Percentiles rank a stretch among this genome's conserved stretches.
Evolutionary conservation across 257 asterid genomes (phyloP).

Genomic region (Eustoma russellianum): DNA sequence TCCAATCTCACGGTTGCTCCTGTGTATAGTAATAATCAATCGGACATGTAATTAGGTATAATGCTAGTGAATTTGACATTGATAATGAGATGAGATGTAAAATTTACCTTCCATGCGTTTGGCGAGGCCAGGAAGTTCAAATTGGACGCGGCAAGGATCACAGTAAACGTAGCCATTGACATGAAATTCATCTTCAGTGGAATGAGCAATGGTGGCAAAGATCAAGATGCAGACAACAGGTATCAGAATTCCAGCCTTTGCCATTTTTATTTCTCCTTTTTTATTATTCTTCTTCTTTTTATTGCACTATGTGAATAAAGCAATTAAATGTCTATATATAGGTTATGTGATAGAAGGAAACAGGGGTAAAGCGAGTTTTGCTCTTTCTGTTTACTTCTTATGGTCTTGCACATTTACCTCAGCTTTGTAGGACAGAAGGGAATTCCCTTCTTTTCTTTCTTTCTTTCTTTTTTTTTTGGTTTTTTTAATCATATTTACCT

Average conservation of each 20-base stretch:
- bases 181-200: conserved; percentile 8
- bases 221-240: conserved; percentile 10
- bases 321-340: too few relatives aligned
- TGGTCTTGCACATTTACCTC: too few relatives aligned
- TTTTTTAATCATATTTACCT: too few relatives aligned
- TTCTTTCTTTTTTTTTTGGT: too few relatives aligned
- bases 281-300: neutral
- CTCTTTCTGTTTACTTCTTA: too few relatives aligned
- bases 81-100: too few relatives aligned
- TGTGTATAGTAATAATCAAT: neutral
- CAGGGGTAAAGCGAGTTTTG: too few relatives aligned
- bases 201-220: conserved; percentile 13
- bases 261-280: conserved; percentile 14
- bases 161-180: conserved; percentile 29
- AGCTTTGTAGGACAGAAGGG: too few relatives aligned
- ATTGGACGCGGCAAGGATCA: conserved; percentile 31
- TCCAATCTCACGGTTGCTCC: conserved; percentile 27
- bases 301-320: neutral
- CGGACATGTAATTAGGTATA: too few relatives aligned
- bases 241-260: conserved; percentile 13
- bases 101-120: conserved; percentile 9
- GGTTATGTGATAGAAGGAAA: too few relatives aligned
- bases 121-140: conserved; percentile 13
- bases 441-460: too few relatives aligned
- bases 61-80: too few relatives aligned